Evolutionary conservation across 2,329 filamentous ascomycete species (phyloP), one percentile per base, ranked within the genome.

Genomic region (Fusarium proliferatum): DNA sequence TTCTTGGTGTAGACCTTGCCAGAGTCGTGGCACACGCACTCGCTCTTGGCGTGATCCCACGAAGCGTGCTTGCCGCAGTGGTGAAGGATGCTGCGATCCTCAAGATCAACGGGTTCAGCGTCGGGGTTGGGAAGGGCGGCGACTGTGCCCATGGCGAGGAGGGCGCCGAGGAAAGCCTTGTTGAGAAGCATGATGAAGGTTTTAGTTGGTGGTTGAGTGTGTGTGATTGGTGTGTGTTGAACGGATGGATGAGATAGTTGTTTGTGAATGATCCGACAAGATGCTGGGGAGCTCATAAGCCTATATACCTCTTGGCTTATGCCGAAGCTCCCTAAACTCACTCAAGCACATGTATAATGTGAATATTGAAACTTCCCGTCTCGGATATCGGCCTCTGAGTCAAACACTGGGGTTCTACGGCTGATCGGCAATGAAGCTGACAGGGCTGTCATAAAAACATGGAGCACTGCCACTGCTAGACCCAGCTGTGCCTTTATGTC

Each of bases 41-140:
- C 46, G 9, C 34, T 55, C 43, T 62, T 69, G 10, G 42, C 7
- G 5, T 68, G 17, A 21, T 58, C 53, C 41, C 64, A 71, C 1
- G 59, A 72, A 30, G 69, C 69, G 2, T 56, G 23, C 10, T 49
- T 56, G 26, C 68, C 69, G 21, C 69, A 72, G 42, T 72, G 64
- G 19, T 69, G 69, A 17, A 72, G 43, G 5, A 64, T 36, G 36
- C 61, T 71, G 43, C 69, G 69, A 2, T 53, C 64, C 16, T 42
- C 58, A 6, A 71, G 19, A 9, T 45, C 63, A 15, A 9, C 42
- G 13, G 36, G 26, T 9, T 68, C 51, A 10, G 63, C 57, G 5
- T 51, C 30, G 6, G 69, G 69, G 38, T 69, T 69, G n/a, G 69
- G 46, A 4, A 72, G 39, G 42, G 69, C 69, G 6, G n/a, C 9